phyloP scores from a whole-genome alignment of 2,329 filamentous ascomycete species.

The Fusarium coffeatum region DNA sequence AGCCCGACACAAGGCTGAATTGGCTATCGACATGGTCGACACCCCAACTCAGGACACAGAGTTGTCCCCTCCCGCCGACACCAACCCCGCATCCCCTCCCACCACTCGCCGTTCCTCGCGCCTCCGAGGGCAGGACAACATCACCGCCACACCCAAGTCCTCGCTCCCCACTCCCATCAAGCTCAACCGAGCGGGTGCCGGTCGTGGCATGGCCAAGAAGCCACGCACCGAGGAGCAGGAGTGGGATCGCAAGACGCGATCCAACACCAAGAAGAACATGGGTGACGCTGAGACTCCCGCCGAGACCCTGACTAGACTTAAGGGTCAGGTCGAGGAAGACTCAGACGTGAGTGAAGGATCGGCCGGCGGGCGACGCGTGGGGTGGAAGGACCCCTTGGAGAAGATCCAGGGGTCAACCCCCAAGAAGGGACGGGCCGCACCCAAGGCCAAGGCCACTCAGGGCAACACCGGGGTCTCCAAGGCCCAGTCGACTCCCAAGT shows the following conservation, averaged over 20 bases:
- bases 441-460: conserved; percentile 36
- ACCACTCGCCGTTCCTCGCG: conserved; percentile 50
- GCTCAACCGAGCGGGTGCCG: conserved; percentile 43
- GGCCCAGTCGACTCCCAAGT: conserved; percentile 37
- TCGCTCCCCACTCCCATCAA: conserved; percentile 53
- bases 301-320: conserved; percentile 50
- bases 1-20: conserved; percentile 26
- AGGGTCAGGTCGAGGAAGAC: conserved; percentile 38
- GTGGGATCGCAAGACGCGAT: conserved; percentile 49
- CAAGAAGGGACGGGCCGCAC: conserved; percentile 39
- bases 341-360: conserved; percentile 32
- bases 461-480: conserved; percentile 49
- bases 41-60: conserved; percentile 5
- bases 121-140: conserved; percentile 43
- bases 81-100: conserved; percentile 16
- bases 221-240: conserved; percentile 49
- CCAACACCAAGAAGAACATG: conserved; percentile 53
- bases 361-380: conserved; percentile 43
- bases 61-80: not conserved
- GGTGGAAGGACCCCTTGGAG: conserved; percentile 52
- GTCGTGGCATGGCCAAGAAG: conserved; percentile 41
- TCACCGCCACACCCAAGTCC: conserved; percentile 43
- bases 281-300: conserved; percentile 52
- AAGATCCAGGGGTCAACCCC: conserved; percentile 44
- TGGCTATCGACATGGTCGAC: conserved; percentile 32